Conservation (phyloP, 2,329 filamentous ascomycete genomes). For the Akanthomyces lecanii region DNA sequence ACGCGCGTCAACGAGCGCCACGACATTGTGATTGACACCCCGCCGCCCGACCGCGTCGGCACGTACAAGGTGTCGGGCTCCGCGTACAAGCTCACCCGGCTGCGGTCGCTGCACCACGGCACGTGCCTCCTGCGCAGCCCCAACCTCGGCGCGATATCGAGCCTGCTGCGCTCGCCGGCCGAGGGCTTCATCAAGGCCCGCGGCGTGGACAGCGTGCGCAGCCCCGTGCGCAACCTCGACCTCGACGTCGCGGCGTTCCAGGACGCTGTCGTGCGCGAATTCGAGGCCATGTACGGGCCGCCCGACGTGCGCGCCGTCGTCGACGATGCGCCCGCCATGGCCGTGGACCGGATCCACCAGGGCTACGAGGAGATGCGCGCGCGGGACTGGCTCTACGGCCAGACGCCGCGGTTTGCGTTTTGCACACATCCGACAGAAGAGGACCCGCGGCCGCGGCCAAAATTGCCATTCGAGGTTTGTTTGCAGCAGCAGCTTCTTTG, state of each 20-base stretch:
- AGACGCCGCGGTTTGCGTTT: slow-evolving; percentile 81
- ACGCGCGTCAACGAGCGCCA: slow-evolving; percentile 83
- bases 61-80: slow-evolving; percentile 85
- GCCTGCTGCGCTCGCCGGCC: slow-evolving; percentile 73
- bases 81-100: slow-evolving; percentile 85
- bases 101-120: slow-evolving; percentile 83
- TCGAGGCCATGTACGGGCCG: slow-evolving; percentile 60
- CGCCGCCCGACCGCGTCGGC: slow-evolving; percentile 15
- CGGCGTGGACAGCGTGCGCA: slow-evolving; percentile 88
- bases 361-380: slow-evolving; percentile 44
- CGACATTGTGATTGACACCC: slow-evolving; percentile 76
- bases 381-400: slow-evolving; percentile 72
- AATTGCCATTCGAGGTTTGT: slow-evolving; percentile 42
- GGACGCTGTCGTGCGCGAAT: slow-evolving; percentile 59
- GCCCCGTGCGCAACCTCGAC: slow-evolving; percentile 74
- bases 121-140: slow-evolving; percentile 80
- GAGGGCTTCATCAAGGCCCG: slow-evolving; percentile 71
- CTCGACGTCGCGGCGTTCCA: slow-evolving; percentile 46
- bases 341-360: slow-evolving; percentile 45
- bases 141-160: slow-evolving; percentile 64
- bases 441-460: slow-evolving; percentile 53
- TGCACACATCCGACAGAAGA: slow-evolving; percentile 56
- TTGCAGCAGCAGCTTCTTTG: too few species aligned
- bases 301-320: slow-evolving; percentile 37
- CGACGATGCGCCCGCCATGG: slow-evolving; percentile 44